These are phyloP conservation scores for Ascochyta koolunga DNA, from an alignment of 2,329 filamentous ascomycete species.

Conservation along the genomic window DNA sequence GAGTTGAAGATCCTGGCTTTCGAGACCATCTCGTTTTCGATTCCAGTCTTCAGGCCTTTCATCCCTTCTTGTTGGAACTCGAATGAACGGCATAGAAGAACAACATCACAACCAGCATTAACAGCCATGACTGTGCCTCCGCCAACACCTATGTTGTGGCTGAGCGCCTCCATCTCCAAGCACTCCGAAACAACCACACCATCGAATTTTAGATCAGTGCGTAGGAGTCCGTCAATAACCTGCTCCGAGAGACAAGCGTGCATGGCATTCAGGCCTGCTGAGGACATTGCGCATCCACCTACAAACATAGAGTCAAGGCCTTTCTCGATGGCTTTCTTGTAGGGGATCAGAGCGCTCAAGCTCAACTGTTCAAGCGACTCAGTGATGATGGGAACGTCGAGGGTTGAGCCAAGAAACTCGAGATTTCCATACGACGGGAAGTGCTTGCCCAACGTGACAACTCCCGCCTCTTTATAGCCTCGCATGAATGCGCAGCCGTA, in stretches of 20 bases:
- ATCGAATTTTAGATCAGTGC: constrained; percentile 87
- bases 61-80: constrained; percentile 91
- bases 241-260: constrained; percentile 93
- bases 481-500: constrained; percentile 91
- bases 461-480: constrained; percentile 88
- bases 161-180: constrained; percentile 93
- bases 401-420: constrained; percentile 86
- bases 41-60: constrained; percentile 82
- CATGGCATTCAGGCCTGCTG: constrained; percentile 90
- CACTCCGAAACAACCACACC: constrained; percentile 96
- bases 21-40: constrained; percentile 89
- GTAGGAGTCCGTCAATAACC: constrained; percentile 85
- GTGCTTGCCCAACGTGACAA: constrained; percentile 92
- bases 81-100: constrained; percentile 86
- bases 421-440: constrained; percentile 96
- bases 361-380: constrained; percentile 92
- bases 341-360: constrained; percentile 88
- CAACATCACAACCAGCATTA: constrained; percentile 91
- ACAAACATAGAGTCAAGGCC: constrained; percentile 96
- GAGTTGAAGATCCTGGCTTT: constrained; percentile 81
- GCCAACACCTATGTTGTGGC: constrained; percentile 94
- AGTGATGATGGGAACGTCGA: constrained; percentile 94
- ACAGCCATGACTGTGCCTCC: constrained; percentile 97
- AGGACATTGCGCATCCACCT: constrained; percentile 90
- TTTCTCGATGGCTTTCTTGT: constrained; percentile 84